Evolutionary conservation across 2,329 filamentous ascomycete genomes (phyloP).

Genomic region (Chrysoporthe puriensis): DNA sequence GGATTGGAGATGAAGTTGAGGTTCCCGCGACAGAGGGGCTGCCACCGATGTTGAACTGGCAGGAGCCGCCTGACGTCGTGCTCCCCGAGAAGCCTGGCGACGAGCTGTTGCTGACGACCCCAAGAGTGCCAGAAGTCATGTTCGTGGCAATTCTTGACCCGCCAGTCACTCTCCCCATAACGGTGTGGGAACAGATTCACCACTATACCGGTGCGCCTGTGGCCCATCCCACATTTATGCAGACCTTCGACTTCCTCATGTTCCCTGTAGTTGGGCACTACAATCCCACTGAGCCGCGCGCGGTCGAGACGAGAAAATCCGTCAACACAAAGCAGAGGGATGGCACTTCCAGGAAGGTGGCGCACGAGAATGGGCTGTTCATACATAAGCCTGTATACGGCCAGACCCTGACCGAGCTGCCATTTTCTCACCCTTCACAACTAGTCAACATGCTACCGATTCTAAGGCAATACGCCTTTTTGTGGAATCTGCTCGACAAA

Average conservation of each 20-base stretch:
- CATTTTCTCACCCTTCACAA: slow-evolving; percentile 79
- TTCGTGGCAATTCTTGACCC: slow-evolving; percentile 78
- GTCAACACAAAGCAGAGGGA: slow-evolving; percentile 48
- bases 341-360: slow-evolving; percentile 37
- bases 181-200: slow-evolving; percentile 65
- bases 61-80: slow-evolving; percentile 69
- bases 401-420: slow-evolving; percentile 66
- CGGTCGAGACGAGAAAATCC: slow-evolving; percentile 53
- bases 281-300: slow-evolving; percentile 61
- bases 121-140: slow-evolving; percentile 69
- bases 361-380: slow-evolving; percentile 64
- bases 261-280: slow-evolving; percentile 58
- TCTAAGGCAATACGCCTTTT: slow-evolving; percentile 75
- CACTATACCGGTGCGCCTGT: slow-evolving; percentile 55
- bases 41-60: slow-evolving; percentile 65
- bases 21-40: slow-evolving; percentile 46
- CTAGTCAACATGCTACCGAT: slow-evolving; percentile 73
- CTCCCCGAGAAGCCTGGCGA: slow-evolving; percentile 54
- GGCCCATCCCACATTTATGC: slow-evolving; percentile 46
- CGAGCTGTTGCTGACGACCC: slow-evolving; percentile 50
- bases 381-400: slow-evolving; percentile 76
- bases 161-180: slow-evolving; percentile 70
- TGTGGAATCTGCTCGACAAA: slow-evolving; percentile 66
- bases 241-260: slow-evolving; percentile 61
- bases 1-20: slow-evolving; percentile 71